Base-by-base conservation (phyloP, 2,329 filamentous ascomycete species). In the Botrytis aclada region DNA sequence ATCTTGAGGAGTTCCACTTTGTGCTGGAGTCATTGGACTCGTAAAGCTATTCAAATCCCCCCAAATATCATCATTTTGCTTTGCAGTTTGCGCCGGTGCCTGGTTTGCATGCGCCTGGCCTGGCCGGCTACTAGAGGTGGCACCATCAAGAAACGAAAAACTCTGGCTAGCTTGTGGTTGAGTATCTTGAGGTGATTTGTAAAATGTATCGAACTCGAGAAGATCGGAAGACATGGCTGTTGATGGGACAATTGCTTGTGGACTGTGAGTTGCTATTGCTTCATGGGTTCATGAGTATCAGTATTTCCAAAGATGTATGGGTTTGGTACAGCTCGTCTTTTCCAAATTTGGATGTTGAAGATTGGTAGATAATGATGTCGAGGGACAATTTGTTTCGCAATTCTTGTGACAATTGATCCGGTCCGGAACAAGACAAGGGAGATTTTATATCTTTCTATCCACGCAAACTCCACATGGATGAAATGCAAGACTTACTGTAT, bases 211-310 rank as follows among this genome's bases (percentile, higher is more conserved):
- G 77, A 91, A 90, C 76, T 89, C 87, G 78, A 91, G 89, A 73
- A 91, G 86, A 81, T 91, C 88, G 75, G 88, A 88, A 77, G 89
- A 91, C 89, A 91, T 91, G 34, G 34, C n/a, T 32, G 47, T 56
- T 41, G 65, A 69, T 56, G 29, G 29, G 63, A 45, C 32, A 39
- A 63, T 45, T 60, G n/a, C 25, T 41, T 6, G 66, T 37, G 29
- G 20, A 60, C 10, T 70, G 22, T 41, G 56, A 58, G 16, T 39
- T 67, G 25, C 34, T 67, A 56, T 56, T 18, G 51, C 47, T 69
- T 56, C n/a, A 69, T 69, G 12, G 39, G 45, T 60, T 41, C 37
- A 34, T 61, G 45, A 45, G 37, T 72, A 72, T 60, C 47, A 66
- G 70, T 58, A 51, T 25, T 41, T 37, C 16, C 47, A 32, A 18